Evolutionary conservation across 345 rosid species (phyloP).

Genomic region (Salix exigua): DNA sequence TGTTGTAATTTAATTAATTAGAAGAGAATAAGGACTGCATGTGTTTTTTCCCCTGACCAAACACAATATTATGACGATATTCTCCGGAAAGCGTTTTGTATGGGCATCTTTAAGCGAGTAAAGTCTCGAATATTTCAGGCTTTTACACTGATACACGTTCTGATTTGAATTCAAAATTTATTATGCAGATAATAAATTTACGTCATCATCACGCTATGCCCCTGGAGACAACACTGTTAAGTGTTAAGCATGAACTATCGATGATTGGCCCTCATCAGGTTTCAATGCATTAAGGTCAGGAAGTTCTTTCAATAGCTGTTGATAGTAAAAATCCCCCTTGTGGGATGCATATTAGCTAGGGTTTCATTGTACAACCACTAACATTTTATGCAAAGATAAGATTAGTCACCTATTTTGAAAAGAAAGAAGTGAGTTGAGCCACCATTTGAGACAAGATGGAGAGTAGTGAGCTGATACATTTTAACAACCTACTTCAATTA

Average conservation of each 20-base stretch:
- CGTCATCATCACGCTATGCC: too few relatives aligned
- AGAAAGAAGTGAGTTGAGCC: constrained; percentile 3
- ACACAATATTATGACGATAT: background rate
- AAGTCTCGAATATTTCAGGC: fast-evolving
- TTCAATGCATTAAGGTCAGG: background rate
- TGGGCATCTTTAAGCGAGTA: too few relatives aligned
- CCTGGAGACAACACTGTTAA: background rate
- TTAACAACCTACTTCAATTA: background rate
- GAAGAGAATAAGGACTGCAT: too few relatives aligned
- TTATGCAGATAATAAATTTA: too few relatives aligned
- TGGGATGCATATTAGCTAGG: constrained; percentile 4
- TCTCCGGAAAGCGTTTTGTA: too few relatives aligned
- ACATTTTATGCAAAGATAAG: constrained; percentile 6
- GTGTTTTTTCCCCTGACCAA: too few relatives aligned
- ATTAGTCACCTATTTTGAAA: constrained; percentile 12
- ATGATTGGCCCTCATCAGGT: background rate
- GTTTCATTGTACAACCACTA: constrained; percentile 9
- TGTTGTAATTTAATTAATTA: too few relatives aligned
- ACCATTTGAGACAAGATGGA: background rate
- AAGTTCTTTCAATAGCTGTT: constrained; percentile 6
- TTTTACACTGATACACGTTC: fast-evolving
- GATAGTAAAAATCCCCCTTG: background rate
- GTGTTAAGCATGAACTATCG: background rate
- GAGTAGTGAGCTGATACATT: background rate
- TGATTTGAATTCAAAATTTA: too few relatives aligned